Conservation (phyloP, 1,284 basidiomycete genomes). For the Ustilago shanxiensis region DNA sequence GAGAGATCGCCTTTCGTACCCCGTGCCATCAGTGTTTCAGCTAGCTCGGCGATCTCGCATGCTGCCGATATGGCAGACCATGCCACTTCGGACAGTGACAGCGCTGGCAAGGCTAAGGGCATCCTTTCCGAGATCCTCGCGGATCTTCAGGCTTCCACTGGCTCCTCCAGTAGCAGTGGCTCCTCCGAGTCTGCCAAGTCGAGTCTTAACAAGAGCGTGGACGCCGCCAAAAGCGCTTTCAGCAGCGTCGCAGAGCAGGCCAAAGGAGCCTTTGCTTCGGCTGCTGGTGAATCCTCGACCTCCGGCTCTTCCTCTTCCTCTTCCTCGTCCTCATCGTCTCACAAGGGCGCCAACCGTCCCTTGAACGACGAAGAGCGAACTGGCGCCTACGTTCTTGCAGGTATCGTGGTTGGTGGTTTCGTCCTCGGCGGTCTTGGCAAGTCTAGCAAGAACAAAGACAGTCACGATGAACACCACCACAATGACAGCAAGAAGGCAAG, state of each 20-base stretch:
- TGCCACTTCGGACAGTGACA: slow-evolving; percentile 10
- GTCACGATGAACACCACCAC: slow-evolving; percentile 17
- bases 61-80: slow-evolving; percentile 41
- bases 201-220: slow-evolving; percentile 34
- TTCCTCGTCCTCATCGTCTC: slow-evolving; percentile 10
- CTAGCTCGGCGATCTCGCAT: slow-evolving; percentile 48
- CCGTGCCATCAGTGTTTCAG: slow-evolving; percentile 53
- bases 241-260: slow-evolving; percentile 43
- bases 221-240: slow-evolving; percentile 37
- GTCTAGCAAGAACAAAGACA: slow-evolving; percentile 35
- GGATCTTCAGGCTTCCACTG: slow-evolving; percentile 33
- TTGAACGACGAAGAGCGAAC: slow-evolving; percentile 74
- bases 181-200: slow-evolving; percentile 20
- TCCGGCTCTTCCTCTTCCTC: slow-evolving; percentile 32
- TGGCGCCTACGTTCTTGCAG: slow-evolving; percentile 75
- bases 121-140: slow-evolving; percentile 44
- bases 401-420: slow-evolving; percentile 75
- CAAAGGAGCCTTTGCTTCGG: slow-evolving; percentile 41
- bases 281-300: slow-evolving; percentile 17
- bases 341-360: slow-evolving; percentile 68
- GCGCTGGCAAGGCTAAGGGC: slow-evolving; percentile 30
- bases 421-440: slow-evolving; percentile 73
- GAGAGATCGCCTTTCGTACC: slow-evolving; percentile 35
- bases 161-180: slow-evolving; percentile 10
- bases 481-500: background rate